Percentiles rank a stretch among this genome's conserved stretches.
Conservation (phyloP, 2,329 filamentous ascomycete genomes). For the Fusarium marasasianum region DNA sequence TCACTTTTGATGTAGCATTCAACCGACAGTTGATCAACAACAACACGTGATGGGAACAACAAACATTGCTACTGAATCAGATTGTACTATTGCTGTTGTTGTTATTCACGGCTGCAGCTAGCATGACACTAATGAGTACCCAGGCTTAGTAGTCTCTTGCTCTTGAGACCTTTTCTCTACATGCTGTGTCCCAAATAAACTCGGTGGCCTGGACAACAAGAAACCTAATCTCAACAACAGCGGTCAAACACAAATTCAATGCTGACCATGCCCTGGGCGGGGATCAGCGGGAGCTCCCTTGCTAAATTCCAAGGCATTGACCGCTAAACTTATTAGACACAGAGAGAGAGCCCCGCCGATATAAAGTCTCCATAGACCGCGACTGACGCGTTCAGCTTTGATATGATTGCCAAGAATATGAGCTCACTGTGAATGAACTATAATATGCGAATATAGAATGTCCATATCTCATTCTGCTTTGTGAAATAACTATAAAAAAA, state of each 20-base stretch:
- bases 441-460: neutral
- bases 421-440: neutral
- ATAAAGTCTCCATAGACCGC: neutral
- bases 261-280: slow-evolving; percentile 12
- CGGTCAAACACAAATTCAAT: slow-evolving; percentile 33
- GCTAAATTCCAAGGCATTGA: slow-evolving; percentile 27
- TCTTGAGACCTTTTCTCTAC: neutral
- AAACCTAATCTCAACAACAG: slow-evolving; percentile 29
- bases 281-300: slow-evolving; percentile 29
- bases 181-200: slow-evolving; percentile 1
- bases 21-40: slow-evolving; percentile 22
- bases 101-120: neutral
- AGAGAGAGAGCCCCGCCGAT: neutral
- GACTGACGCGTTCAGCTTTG: slow-evolving; percentile 9
- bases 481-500: neutral
- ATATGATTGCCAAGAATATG: neutral
- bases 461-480: no score
- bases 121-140: neutral
- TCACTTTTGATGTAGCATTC: slow-evolving; percentile 13
- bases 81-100: neutral
- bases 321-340: slow-evolving; percentile 16
- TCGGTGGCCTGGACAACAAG: slow-evolving; percentile 32
- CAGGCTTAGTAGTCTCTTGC: neutral
- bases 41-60: slow-evolving; percentile 7
- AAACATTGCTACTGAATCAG: neutral